A percentile compares a stretch with the other conserved stretches of the same genome.
Evolutionary conservation across 257 asterid species (phyloP).

Genomic region (Solanum medicagineum): DNA sequence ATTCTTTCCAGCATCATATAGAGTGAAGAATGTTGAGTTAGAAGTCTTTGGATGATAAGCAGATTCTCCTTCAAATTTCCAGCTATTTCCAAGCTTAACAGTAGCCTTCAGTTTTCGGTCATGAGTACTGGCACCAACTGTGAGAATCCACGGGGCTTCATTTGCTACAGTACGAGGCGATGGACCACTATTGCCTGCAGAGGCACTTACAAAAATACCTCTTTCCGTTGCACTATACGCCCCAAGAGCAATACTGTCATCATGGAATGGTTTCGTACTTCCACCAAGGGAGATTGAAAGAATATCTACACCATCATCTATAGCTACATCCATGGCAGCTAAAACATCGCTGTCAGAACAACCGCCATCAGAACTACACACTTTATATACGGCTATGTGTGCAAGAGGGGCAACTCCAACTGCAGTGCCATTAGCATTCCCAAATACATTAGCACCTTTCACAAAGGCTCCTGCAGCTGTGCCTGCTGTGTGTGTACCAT

Average conservation of each 20-base stretch:
- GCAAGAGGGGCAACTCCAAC: conserved; percentile 50
- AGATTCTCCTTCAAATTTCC: conserved; percentile 17
- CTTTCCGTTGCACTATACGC: conserved; percentile 29
- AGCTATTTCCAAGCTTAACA: conserved; percentile 17
- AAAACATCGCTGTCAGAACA: conserved; percentile 21
- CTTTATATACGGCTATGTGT: conserved; percentile 42
- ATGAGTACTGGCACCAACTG: conserved; percentile 39
- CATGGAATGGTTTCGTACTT: not conserved
- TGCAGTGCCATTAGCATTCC: conserved; percentile 38
- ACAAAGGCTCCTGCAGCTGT: conserved; percentile 52
- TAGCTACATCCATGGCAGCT: conserved; percentile 41
- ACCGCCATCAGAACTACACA: not conserved
- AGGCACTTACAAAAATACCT: conserved; percentile 35
- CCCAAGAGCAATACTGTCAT: conserved; percentile 16
- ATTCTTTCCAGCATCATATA: conserved; percentile 16
- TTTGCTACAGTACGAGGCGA: not conserved
- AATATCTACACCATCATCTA: conserved; percentile 30
- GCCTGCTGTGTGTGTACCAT: conserved; percentile 42
- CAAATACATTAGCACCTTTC: conserved; percentile 28
- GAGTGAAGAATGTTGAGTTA: conserved; percentile 4
- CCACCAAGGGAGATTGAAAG: conserved; percentile 30
- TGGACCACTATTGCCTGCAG: conserved; percentile 31
- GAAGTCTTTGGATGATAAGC: conserved; percentile 22
- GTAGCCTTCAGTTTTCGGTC: conserved; percentile 21
- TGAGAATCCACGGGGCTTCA: conserved; percentile 42